Evolutionary conservation across 2,329 filamentous ascomycete species (phyloP).

Genomic region (Calonectria honghensis): DNA sequence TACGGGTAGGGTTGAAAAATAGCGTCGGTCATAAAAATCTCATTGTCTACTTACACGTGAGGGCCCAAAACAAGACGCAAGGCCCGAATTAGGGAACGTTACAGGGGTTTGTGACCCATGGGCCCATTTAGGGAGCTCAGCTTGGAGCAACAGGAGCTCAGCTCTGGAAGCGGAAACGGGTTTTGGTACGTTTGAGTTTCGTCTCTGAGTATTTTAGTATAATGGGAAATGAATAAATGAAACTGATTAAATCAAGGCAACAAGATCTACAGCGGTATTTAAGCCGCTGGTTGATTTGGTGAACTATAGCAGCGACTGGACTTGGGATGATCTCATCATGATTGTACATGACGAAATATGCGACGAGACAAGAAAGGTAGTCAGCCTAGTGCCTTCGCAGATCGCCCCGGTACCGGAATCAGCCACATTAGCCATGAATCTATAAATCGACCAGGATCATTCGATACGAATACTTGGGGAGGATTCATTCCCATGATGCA

Average conservation of each 20-base stretch:
- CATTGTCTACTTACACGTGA: too few species aligned
- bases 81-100: too few species aligned
- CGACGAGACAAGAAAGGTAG: not conserved
- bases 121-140: too few species aligned
- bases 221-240: not conserved
- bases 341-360: constrained; percentile 13
- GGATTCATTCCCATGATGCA: not conserved
- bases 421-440: too few species aligned
- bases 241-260: not conserved
- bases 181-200: too few species aligned
- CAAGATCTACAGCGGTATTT: not conserved
- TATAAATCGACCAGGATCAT: not conserved
- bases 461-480: not conserved
- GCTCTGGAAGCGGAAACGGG: too few species aligned
- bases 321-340: constrained; percentile 10
- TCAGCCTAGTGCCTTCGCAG: not conserved
- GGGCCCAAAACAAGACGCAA: too few species aligned
- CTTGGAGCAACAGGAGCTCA: too few species aligned
- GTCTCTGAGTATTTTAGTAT: not conserved
- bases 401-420: not conserved
- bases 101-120: too few species aligned
- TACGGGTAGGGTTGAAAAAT: too few species aligned
- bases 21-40: too few species aligned
- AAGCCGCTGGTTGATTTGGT: not conserved
- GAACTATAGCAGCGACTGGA: not conserved